Conservation (phyloP, 2,329 filamentous ascomycete genomes). For the Fusarium metavorans region DNA sequence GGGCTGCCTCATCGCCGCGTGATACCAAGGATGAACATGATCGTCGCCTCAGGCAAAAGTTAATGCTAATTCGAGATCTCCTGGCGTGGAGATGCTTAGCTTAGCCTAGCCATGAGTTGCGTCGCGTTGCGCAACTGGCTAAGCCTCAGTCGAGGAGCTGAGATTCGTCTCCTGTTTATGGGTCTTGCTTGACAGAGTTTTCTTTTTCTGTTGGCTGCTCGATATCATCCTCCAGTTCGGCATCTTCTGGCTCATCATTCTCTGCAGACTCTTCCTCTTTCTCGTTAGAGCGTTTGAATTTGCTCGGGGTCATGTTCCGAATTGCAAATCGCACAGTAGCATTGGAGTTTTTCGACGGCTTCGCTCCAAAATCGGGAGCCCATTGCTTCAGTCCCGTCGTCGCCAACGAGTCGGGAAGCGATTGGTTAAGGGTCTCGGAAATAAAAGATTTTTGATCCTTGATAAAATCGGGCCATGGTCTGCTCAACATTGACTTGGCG, state of each 20-base stretch:
- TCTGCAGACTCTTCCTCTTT: neutral
- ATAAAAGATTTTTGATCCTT: constrained; percentile 51
- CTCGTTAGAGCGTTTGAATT: neutral
- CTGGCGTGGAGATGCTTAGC: constrained; percentile 23
- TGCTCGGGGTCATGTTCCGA: constrained; percentile 34
- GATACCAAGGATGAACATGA: constrained; percentile 24
- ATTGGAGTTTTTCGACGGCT: constrained; percentile 11
- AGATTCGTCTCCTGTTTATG: constrained; percentile 14
- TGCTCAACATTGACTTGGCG: constrained; percentile 52
- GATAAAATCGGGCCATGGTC: constrained; percentile 56
- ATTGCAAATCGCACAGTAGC: constrained; percentile 26
- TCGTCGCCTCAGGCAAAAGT: constrained; percentile 18
- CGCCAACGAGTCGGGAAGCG: constrained; percentile 54
- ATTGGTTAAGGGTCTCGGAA: constrained; percentile 52
- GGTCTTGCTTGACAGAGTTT: neutral
- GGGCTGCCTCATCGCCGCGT: constrained; percentile 15
- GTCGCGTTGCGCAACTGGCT: constrained; percentile 32
- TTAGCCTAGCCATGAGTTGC: constrained; percentile 23
- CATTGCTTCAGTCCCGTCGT: constrained; percentile 59
- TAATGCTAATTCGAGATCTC: constrained; percentile 21
- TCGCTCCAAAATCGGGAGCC: constrained; percentile 47
- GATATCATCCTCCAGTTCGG: neutral
- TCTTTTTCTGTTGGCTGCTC: neutral
- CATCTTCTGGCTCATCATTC: neutral
- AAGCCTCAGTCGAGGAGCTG: constrained; percentile 21